Evolutionary conservation across 768 basidiomycete species (phyloP), one percentile per base, ranked within the genome.

Genomic region (Clitopilus passeckerianus): DNA sequence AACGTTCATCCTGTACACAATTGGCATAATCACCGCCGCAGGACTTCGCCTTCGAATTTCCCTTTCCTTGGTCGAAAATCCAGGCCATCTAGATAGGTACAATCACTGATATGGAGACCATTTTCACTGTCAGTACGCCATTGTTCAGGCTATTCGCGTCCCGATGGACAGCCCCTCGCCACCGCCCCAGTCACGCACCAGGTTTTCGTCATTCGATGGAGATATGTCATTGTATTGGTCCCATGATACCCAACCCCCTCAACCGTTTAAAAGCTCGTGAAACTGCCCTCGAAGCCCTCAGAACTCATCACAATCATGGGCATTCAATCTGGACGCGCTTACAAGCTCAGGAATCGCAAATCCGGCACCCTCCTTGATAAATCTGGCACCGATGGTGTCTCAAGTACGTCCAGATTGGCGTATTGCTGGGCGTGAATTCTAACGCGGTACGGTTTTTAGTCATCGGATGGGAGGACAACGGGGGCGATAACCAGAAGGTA

Each of bases 401-500:
- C 76, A 54, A 70, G 77, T 78, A 64, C 10, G 76, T 68, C 1
- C 1, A 35, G 14, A 8, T 24, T 4, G 35, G 8, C 46, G 35
- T 12, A 46, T 3, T 41, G 20, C 5, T 56, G 15, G 30, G n/a
- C 6, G 33, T 22, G 37, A 2, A 30, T 46, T 41, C 16, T 20
- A 18, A 50, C n/a, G n/a, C 23, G 22, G 56, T 43, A 57, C 44
- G 9, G 6, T 23, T 55, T n/a, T 6, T 52, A 78, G 77, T 82
- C 63, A 77, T 75, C 34, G 81, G 82, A 15, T 82, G 68, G 60
- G 59, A 59, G 15, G 62, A 33, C 56, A 69, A 80, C 66, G 63
- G 64, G 4, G 79, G 76, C 5, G 67, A 68, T 16, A 82, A 82
- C 61, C 82, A 83, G 63, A 63, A 68, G 66, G 80, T 77, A 63